A percentile compares a stretch with the other conserved stretches of the same genome.
Conservation (phyloP, 1,139 yeast genomes). For the Yamadazyma buinensis region DNA sequence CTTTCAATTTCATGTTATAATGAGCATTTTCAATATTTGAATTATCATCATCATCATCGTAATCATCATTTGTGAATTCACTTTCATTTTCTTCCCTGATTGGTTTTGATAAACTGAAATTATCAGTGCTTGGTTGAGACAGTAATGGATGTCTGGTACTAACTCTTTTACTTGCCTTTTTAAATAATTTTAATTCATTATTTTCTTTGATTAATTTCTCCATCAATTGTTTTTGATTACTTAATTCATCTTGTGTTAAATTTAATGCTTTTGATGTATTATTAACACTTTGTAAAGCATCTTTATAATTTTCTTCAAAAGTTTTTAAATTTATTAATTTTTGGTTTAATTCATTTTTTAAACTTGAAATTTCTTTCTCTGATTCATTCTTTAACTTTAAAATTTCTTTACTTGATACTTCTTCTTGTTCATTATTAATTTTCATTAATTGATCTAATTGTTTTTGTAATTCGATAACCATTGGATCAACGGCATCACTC, state of each 20-base stretch:
- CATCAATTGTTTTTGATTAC: conserved; percentile 53
- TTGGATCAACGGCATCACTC: conserved; percentile 18
- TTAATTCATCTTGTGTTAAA: conserved; percentile 68
- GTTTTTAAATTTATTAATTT: conserved; percentile 34
- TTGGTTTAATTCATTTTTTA: conserved; percentile 32
- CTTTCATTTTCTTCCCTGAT: conserved; percentile 14
- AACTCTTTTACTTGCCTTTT: conserved; percentile 37
- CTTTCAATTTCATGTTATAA: conserved; percentile 72
- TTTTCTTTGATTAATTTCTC: conserved; percentile 60
- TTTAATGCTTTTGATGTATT: conserved; percentile 75
- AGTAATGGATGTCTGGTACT: conserved; percentile 23
- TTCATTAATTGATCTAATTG: conserved; percentile 46
- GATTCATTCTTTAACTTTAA: conserved; percentile 24
- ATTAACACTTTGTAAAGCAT: conserved; percentile 67
- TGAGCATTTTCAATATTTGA: conserved; percentile 58
- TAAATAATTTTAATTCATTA: conserved; percentile 60
- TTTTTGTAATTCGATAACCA: conserved; percentile 39
- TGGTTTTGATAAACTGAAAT: conserved; percentile 10
- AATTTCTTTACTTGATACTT: conserved; percentile 28
- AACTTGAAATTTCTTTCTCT: conserved; percentile 28
- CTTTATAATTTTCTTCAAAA: conserved; percentile 57
- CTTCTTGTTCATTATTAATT: conserved; percentile 37
- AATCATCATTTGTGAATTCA: conserved; percentile 2
- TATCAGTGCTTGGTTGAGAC: conserved; percentile 14
- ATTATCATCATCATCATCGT: conserved; percentile 44